Base-by-base conservation (phyloP, 345 rosid genomes). In the Salix viminalis region DNA sequence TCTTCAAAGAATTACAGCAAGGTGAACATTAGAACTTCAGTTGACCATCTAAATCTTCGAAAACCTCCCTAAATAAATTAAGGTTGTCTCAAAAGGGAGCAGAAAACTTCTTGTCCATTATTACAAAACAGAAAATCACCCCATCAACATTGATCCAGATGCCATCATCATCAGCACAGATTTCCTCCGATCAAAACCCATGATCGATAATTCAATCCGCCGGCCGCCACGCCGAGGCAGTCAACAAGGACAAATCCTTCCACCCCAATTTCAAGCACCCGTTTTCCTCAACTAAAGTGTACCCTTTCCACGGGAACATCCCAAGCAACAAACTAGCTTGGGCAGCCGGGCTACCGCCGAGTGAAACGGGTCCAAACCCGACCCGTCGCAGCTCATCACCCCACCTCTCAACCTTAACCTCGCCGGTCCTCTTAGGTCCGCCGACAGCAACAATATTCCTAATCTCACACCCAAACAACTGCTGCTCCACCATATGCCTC, bases 241-340 rank as follows among this genome's bases (percentile, higher is more conserved):
- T 93, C 87, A 95, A 75, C 87, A 95, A 74, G 1, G 97, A 90
- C 81, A 95, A 85, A 79, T 95, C 97, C 87, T 95, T 95, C 99
- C 99, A 95, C 5, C 99, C 99, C 48, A 95, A 83, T 34, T 92
- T 94, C 80, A 95, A 80, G 81, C 89, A 85, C 65, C 97, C 97
- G 54, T 81, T 83, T 42, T 95, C 94, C 85, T 95, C 92, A 23
- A 90, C 93, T 74, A 95, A 77, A 4, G 97, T 91, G 23, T 95
- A 95, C 3, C 99, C 99, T 80, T 90, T 91, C 97, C 99, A 90
- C 8, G 99, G 97, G 71, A 91, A 87, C 97, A 95, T 95, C 12
- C 94, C 94, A 3, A 95, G 84, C 80, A 95, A 79, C 80, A 95
- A 84, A 39, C 91, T 86, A 4, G 99, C 99, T 79, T 95, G 99